Base-by-base conservation (phyloP, 768 basidiomycete species). In the Tulasnella sp. region DNA sequence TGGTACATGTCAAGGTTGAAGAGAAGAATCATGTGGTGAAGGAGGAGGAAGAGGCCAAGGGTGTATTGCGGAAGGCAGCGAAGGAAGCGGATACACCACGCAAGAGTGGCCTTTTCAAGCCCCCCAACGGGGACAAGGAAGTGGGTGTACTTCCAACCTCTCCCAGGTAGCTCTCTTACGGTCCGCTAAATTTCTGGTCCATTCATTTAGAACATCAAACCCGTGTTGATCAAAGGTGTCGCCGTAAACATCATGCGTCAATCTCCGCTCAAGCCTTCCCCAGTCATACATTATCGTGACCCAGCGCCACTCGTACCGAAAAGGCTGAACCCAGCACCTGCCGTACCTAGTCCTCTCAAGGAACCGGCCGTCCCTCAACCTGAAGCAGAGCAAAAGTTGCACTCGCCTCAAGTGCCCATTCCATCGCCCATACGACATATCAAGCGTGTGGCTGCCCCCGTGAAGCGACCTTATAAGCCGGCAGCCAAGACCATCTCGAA, bases 221-320 rank as follows among this genome's bases (percentile, higher is more conserved):
- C 42, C 9, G 52, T 53, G 27, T 38, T 53, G 29, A 53, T 38
- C 4, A 53, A 53, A 23, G 52, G 52, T 11, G 30, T 19, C 11
- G 32, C 42, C 13, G 17, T 32, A 27, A 53, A 53, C 24, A 32
- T 53, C 17, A 41, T 41, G 23, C 27, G 34, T 9, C 27, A 53
- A 3, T 53, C 52, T 23, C 52, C 52, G 38, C 52, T 53, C 23
- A 15, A 19, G 17, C 52, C 34, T 53, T 41, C 52, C 32, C 52
- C 42, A 32, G 24, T 23, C 23, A 38, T 8, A 23, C 42, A 23
- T 41, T 32, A 42, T 32, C 52, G 1, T 34, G 32, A 19, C 29
- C 51, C 8, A 32, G 24, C 15, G 32, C 42, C 52, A 21, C 13
- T 23, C 24, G 24, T 32, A 23, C 42, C 27, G 52, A 53, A 11